These are phyloP conservation scores for Psilocybe tampanensis DNA, from an alignment of 768 basidiomycete species.

Conservation along the genomic window DNA sequence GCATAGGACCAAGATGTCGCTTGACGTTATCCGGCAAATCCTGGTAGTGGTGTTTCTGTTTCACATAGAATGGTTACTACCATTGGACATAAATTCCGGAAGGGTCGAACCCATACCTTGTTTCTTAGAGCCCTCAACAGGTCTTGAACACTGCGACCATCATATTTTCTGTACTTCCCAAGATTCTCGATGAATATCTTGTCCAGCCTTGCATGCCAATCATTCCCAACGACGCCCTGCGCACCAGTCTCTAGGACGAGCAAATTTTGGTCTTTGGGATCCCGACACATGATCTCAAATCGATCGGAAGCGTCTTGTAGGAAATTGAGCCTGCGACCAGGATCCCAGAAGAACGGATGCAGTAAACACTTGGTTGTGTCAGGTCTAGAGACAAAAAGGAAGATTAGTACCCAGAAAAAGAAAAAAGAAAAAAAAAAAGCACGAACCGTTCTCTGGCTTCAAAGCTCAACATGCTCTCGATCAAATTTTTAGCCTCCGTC, in stretches of 20 bases:
- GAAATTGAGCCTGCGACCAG: constrained; percentile 83
- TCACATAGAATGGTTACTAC: background rate
- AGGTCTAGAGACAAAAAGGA: constrained; percentile 63
- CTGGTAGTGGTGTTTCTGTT: constrained; percentile 96
- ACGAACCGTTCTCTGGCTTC: constrained; percentile 75
- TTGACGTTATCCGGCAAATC: constrained; percentile 93
- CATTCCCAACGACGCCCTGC: constrained; percentile 74
- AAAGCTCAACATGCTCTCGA: constrained; percentile 75
- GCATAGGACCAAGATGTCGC: constrained; percentile 86
- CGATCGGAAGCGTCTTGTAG: constrained; percentile 97
- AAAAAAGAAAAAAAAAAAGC: background rate
- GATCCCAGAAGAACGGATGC: constrained; percentile 98
- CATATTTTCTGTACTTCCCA: constrained; percentile 97
- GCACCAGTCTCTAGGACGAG: constrained; percentile 76
- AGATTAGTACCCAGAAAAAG: constrained; percentile 1
- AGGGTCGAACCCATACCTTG: constrained; percentile 69
- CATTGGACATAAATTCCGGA: background rate
- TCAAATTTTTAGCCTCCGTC: constrained; percentile 84
- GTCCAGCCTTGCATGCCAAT: constrained; percentile 89
- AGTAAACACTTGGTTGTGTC: constrained; percentile 85
- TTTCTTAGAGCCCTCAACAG: constrained; percentile 91
- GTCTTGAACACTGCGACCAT: constrained; percentile 89
- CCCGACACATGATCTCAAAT: constrained; percentile 97
- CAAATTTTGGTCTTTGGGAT: constrained; percentile 80
- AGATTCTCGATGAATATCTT: constrained; percentile 91